A percentile compares a stretch with the other conserved stretches of the same genome.
phyloP scores from a whole-genome alignment of 2,329 filamentous ascomycete genomes.

The Clonostachys rosea region DNA sequence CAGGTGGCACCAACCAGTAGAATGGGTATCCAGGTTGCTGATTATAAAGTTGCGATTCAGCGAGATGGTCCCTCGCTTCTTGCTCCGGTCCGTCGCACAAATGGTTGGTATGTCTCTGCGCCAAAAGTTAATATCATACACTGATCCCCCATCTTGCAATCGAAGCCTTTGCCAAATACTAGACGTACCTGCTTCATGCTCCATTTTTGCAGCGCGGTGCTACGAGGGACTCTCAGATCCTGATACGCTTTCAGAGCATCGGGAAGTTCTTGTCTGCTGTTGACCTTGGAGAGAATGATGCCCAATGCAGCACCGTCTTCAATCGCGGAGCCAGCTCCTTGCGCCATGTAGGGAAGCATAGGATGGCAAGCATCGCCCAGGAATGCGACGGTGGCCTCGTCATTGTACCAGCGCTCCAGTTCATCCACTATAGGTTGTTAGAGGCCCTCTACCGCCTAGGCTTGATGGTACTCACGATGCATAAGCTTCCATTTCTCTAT shows the following conservation, averaged over 20 bases:
- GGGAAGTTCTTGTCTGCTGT: constrained; percentile 1
- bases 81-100: too few relatives aligned
- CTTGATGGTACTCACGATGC: constrained; percentile 2
- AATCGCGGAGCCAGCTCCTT: constrained; percentile 62
- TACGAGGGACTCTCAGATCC: too few relatives aligned
- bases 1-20: too few relatives aligned
- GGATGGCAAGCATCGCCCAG: constrained; percentile 59
- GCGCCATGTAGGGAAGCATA: constrained; percentile 59
- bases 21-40: too few relatives aligned
- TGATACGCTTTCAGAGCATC: background rate
- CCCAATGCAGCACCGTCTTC: constrained; percentile 62
- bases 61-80: too few relatives aligned
- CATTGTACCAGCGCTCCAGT: constrained; percentile 7
- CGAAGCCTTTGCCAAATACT: too few relatives aligned
- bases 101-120: too few relatives aligned
- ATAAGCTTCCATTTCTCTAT: constrained; percentile 7
- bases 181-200: too few relatives aligned
- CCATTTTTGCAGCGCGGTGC: too few relatives aligned
- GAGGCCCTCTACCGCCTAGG: background rate
- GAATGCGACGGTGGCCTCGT: background rate
- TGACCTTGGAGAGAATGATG: background rate
- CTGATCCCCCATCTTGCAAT: too few relatives aligned
- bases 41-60: too few relatives aligned
- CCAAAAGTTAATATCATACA: too few relatives aligned
- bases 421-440: background rate